These are phyloP conservation scores for Coffea eugenioides DNA, from an alignment of 257 asterid species.

Conservation along the genomic window DNA sequence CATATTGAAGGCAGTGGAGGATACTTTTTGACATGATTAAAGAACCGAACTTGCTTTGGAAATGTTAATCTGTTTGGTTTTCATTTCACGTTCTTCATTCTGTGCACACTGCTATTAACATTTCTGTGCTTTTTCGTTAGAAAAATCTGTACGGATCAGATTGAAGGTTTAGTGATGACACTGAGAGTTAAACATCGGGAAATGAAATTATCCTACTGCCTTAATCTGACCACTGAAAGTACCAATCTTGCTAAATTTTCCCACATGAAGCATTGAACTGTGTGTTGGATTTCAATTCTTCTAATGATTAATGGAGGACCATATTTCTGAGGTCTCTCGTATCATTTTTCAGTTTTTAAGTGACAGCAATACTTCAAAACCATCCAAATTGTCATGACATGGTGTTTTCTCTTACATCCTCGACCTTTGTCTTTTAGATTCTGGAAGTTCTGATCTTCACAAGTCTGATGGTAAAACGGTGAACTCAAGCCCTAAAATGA, in stretches of 20 bases:
- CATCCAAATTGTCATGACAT: not conserved
- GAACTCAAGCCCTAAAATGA: slow-evolving; percentile 70
- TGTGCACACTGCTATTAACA: not conserved
- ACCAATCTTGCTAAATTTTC: not conserved
- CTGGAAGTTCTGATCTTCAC: slow-evolving; percentile 5
- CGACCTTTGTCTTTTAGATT: slow-evolving; percentile 11
- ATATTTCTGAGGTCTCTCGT: not conserved
- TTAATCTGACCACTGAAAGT: not conserved
- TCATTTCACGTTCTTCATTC: not conserved
- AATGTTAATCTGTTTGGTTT: not conserved
- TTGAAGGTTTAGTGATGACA: not conserved
- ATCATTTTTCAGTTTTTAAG: not conserved
- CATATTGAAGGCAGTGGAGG: not conserved
- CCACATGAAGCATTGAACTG: not conserved
- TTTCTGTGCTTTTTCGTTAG: not conserved
- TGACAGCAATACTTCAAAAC: not conserved
- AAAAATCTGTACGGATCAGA: not conserved
- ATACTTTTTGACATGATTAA: not conserved
- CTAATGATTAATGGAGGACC: not conserved
- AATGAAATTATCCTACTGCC: not conserved
- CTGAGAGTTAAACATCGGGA: not conserved
- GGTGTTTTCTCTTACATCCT: not conserved
- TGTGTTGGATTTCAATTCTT: not conserved
- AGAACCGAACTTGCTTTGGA: not conserved
- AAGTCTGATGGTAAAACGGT: slow-evolving; percentile 30